Conservation (phyloP, 345 rosid species). For the Trapa incisa region DNA sequence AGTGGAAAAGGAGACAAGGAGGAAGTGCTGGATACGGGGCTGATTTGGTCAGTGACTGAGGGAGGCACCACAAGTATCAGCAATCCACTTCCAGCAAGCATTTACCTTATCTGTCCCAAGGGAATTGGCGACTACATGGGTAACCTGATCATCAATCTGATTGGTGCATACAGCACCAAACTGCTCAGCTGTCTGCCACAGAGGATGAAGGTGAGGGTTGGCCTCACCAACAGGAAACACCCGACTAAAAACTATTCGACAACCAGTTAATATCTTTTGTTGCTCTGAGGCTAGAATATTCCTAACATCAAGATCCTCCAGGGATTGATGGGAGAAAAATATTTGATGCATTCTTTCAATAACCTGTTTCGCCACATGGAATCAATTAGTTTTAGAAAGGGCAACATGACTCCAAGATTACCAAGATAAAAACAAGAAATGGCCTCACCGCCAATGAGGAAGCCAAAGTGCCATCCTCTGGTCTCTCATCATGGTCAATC, state of each 20-base stretch:
- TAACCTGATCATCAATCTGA: slow-evolving; percentile 79
- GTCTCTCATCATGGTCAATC: slow-evolving; percentile 89
- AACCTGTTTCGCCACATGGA: slow-evolving; percentile 35
- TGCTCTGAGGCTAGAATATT: slow-evolving; percentile 80
- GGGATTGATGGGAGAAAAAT: slow-evolving; percentile 57
- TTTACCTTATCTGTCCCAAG: slow-evolving; percentile 94
- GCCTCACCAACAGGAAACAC: slow-evolving; percentile 89
- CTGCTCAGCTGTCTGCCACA: slow-evolving; percentile 98
- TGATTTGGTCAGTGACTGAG: not conserved
- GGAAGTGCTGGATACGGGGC: too few species aligned
- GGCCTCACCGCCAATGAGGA: slow-evolving; percentile 78
- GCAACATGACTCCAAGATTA: not conserved
- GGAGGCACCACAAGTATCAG: not conserved
- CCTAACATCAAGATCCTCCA: slow-evolving; percentile 85
- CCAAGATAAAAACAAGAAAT: not conserved
- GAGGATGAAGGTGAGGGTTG: slow-evolving; percentile 82
- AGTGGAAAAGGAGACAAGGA: not conserved
- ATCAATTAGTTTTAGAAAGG: not conserved
- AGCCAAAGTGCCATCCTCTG: slow-evolving; percentile 95
- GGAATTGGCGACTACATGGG: slow-evolving; percentile 93
- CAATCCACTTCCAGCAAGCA: not conserved
- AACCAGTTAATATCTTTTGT: slow-evolving; percentile 69
- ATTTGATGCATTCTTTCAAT: slow-evolving; percentile 69
- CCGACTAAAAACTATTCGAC: slow-evolving; percentile 84
- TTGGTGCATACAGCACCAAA: slow-evolving; percentile 93